Evolutionary conservation across 108 stramenopile species (phyloP).

Genomic region (Mediolabrus comicus): DNA sequence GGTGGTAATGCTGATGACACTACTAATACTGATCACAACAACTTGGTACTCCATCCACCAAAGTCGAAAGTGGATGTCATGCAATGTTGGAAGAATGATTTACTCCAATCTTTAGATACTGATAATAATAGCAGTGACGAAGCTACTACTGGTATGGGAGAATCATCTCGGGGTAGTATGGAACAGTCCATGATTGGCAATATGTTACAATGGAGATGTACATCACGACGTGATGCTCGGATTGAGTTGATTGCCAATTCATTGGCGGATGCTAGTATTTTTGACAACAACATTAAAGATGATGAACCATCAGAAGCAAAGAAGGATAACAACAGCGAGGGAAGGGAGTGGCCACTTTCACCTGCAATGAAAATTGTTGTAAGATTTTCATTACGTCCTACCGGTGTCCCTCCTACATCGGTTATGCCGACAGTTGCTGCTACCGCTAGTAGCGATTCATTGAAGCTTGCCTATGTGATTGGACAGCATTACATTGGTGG

Average conservation of each 20-base stretch:
- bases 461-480: slow-evolving; percentile 17
- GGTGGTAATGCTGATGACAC: neutral
- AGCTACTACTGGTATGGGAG: slow-evolving; percentile 11
- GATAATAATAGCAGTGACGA: neutral
- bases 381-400: slow-evolving; percentile 34
- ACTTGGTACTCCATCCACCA: slow-evolving; percentile 1
- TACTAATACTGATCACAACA: neutral
- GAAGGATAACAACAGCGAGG: neutral
- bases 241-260: slow-evolving; percentile 31
- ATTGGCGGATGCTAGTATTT: slow-evolving; percentile 19
- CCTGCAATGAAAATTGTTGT: slow-evolving; percentile 43
- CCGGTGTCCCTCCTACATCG: slow-evolving; percentile 2
- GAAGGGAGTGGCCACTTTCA: slow-evolving; percentile 14
- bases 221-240: slow-evolving; percentile 26
- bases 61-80: slow-evolving; percentile 19
- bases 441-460: neutral
- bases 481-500: slow-evolving; percentile 48
- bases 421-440: neutral
- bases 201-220: slow-evolving; percentile 45
- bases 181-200: slow-evolving; percentile 30
- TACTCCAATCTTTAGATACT: slow-evolving; percentile 5
- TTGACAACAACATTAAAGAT: neutral
- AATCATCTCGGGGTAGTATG: slow-evolving; percentile 25
- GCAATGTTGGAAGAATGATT: slow-evolving; percentile 60
- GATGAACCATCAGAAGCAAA: neutral